Base-by-base conservation (phyloP, 2,329 filamentous ascomycete genomes). In the Xylariales sp. region DNA sequence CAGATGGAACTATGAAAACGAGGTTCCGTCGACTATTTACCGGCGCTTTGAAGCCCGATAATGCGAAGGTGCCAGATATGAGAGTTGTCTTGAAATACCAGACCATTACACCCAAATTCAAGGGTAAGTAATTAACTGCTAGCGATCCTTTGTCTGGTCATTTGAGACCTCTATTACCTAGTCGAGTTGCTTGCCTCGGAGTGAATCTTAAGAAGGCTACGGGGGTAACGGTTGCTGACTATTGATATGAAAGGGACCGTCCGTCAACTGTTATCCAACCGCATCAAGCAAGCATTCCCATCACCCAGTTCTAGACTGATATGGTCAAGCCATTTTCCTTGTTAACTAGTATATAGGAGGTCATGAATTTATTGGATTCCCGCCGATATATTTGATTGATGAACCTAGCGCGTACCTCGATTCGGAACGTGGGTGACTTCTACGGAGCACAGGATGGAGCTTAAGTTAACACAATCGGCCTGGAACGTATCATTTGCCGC, bases 1-100 rank as follows among this genome's bases (percentile, higher is more conserved):
- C 98, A 85, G 99, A 99, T 83, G 96, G 96, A 83, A 99, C 97
- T 43, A 97, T 97, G 80, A 97, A 99, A 87, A 99, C 96, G 1
- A 99, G 96, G 5, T 99, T 99, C 87, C 98, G 95, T 86, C 93
- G 91, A 79, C 91, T 99, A 84, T 87, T 99, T 73, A 96, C 96
- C 65, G 97, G 97, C 78, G 93, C 92, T 46, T 87, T 97, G 75
- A 95, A 97, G 83, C 96, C 97, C 8, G 97, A 99, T 76, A 89
- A 88, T 75, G 89, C 86, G 72, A 85, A 89, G 76, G 88, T 99
- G 16, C 96, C 96, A 16, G 89, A 93, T 74, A 97, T 99, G 94
- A 94, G 92, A 84, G 97, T 99, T 80, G 94, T 91, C 85, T 97
- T 98, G 49, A 99, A 99, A 87, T 97, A 97, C 23, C 96, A 99